Evolutionary conservation across 805 yeast genomes (phyloP).

Genomic region (Soucietia sequanensis): DNA sequence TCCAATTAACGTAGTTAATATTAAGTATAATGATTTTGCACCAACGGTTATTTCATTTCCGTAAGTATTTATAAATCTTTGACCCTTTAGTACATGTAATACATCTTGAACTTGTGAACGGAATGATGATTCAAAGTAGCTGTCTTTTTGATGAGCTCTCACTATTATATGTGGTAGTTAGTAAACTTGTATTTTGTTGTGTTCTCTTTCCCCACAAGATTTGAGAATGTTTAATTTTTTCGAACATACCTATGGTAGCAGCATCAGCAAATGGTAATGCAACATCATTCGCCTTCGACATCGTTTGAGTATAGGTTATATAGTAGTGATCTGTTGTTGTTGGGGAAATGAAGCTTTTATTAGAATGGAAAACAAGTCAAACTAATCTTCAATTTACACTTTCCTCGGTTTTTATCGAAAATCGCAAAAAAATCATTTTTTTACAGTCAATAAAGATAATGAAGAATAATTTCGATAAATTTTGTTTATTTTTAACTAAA

Average conservation of each 20-base stretch:
- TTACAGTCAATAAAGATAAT: no score
- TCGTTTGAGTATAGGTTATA: background rate
- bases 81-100: slow-evolving; percentile 54
- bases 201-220: background rate
- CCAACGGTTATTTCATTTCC: slow-evolving; percentile 59
- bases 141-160: slow-evolving; percentile 88
- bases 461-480: no score
- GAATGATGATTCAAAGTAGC: slow-evolving; percentile 60
- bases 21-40: slow-evolving; percentile 63
- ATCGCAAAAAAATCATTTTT: no score
- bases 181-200: slow-evolving; percentile 8
- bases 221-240: slow-evolving; percentile 1
- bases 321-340: no score
- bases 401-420: background rate
- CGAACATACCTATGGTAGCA: slow-evolving; percentile 70
- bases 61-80: slow-evolving; percentile 61
- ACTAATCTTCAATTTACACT: background rate
- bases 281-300: slow-evolving; percentile 2
- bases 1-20: slow-evolving; percentile 71
- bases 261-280: slow-evolving; percentile 74
- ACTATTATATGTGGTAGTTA: slow-evolving; percentile 44
- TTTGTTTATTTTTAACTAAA: no score
- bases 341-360: no score
- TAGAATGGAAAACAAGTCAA: slow-evolving; percentile 1
- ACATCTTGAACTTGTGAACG: slow-evolving; percentile 56